phyloP scores from a whole-genome alignment of 169 alveolate species.

The Plasmodium knowlesi region DNA sequence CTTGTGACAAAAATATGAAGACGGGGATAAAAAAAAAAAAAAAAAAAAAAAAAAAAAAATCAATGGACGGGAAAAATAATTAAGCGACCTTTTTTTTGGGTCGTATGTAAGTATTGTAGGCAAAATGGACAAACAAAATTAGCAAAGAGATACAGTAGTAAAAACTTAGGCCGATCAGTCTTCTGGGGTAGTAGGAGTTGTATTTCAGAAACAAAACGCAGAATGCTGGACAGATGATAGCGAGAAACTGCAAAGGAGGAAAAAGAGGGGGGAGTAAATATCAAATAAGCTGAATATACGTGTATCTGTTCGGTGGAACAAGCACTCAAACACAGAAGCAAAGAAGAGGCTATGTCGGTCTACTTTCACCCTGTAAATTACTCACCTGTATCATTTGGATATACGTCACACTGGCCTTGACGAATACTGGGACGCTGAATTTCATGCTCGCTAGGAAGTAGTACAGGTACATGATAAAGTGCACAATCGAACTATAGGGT shows the following conservation, averaged over 20 bases:
- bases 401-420: constrained; percentile 76
- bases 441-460: constrained; percentile 74
- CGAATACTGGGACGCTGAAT: constrained; percentile 26
- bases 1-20: neutral
- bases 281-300: no score
- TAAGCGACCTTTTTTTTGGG: constrained; percentile 48
- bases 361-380: neutral
- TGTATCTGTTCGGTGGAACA: neutral
- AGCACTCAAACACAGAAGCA: neutral
- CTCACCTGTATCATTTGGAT: constrained; percentile 80
- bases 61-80: neutral
- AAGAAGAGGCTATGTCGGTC: neutral
- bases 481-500: constrained; percentile 76
- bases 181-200: constrained; percentile 62
- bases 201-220: constrained; percentile 50
- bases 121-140: constrained; percentile 74
- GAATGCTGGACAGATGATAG: constrained; percentile 43
- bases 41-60: neutral
- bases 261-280: neutral
- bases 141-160: constrained; percentile 74
- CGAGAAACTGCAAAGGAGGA: constrained; percentile 29
- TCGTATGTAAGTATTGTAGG: constrained; percentile 65
- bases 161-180: constrained; percentile 70
- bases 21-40: neutral
- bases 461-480: constrained; percentile 82